Conservation (phyloP, 768 basidiomycete species). For the Russula griseocarnosa region DNA sequence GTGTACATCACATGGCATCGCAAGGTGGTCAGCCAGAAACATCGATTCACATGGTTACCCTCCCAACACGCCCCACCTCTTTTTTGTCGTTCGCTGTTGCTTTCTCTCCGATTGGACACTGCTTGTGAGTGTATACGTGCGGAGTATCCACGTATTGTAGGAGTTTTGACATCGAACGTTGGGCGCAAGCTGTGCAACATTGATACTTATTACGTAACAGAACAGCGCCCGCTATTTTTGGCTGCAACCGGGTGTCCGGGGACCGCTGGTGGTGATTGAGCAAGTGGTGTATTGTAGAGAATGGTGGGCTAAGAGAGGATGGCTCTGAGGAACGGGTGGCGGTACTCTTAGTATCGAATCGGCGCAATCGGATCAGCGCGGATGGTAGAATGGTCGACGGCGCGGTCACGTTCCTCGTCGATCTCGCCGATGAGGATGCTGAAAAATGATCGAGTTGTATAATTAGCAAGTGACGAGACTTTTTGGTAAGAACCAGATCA, state of each 20-base stretch:
- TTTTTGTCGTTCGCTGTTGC: neutral
- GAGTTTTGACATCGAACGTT: neutral
- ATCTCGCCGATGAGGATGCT: constrained; percentile 81
- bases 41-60: neutral
- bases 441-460: neutral
- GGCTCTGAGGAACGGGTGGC: too few species aligned
- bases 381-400: constrained; percentile 69
- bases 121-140: too few species aligned
- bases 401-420: constrained; percentile 75
- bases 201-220: too few species aligned
- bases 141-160: neutral
- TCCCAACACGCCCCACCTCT: neutral
- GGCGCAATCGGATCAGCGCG: constrained; percentile 85
- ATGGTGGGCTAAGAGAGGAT: neutral
- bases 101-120: neutral
- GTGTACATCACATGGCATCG: neutral
- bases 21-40: neutral
- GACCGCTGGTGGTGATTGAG: neutral
- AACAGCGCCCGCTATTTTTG: neutral
- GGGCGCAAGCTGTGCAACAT: neutral
- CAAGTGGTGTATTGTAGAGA: neutral
- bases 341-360: constrained; percentile 58
- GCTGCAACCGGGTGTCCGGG: constrained; percentile 1
- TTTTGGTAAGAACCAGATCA: neutral
- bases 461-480: neutral